Base-by-base conservation (phyloP, 371 early-diverging fungal genomes). In the Mortierella sp. region DNA sequence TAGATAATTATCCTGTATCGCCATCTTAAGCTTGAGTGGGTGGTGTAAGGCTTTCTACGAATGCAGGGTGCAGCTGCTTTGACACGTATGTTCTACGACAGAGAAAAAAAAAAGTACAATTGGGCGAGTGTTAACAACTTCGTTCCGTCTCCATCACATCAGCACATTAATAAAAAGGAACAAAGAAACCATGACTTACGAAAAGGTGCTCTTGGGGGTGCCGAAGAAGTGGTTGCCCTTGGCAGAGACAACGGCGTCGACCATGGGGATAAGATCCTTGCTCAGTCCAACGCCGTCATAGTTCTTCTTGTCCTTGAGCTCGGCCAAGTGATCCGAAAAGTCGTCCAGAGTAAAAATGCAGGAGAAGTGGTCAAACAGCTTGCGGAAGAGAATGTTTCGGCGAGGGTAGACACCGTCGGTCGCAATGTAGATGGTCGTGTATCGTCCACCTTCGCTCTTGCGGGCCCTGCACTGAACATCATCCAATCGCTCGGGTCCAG, bases 241-340 rank as follows among this genome's bases (percentile, higher is more conserved):
- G 24, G 93, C 89, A 11, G 93, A 86, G 56, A 92, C 92, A 60
- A 93, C 90, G 29, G 93, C 92, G 74, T 93, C 93, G 10, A 93
- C 88, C 91, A 93, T 92, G 10, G 93, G 93, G 46, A 93, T 92
- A 58, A 93, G 71, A 71, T 91, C 91, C 29, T 87, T 83, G 65
- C 89, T 85, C 49, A 93, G 78, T 10, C 89, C 88, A 4, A 92
- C 90, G 4, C 89, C 89, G 46, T 93, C 93, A 49, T 82, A 79
- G 29, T 92, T 92, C 71, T 90, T 82, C 43, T 91, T 83, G 16
- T 82, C 83, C 43, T 80, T 83, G 32, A 93, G 76, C 32, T 90
- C 89, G 1, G 54, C 78, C 70, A 92, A 63, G 8, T 89, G 90
- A 5, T 89, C 75, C 12, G 83, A 65, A 79, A 93, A 93, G 82